These are phyloP conservation scores for Gaultheria prostrata DNA, from an alignment of 148 eudicot species.

Conservation along the genomic window DNA sequence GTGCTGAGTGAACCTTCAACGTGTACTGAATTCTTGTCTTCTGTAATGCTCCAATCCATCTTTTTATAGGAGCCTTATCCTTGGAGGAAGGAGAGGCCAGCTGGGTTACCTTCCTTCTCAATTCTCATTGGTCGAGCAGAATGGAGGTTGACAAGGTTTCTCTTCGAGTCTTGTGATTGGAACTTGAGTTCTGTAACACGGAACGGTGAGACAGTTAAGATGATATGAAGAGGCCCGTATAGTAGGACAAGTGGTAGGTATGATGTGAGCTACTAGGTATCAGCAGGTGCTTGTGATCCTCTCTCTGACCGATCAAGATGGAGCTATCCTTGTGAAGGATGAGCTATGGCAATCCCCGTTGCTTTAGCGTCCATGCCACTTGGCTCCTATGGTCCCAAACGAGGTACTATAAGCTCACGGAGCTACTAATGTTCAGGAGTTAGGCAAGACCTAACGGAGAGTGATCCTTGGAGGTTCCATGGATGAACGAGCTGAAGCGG, in stretches of 20 bases:
- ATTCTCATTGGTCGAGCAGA: neutral
- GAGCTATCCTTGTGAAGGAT: neutral
- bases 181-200: neutral
- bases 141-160: neutral
- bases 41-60: neutral
- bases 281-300: neutral
- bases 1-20: neutral
- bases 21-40: neutral
- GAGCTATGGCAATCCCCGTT: neutral
- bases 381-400: neutral
- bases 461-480: neutral
- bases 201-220: neutral
- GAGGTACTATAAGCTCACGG: no score
- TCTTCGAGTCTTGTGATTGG: neutral
- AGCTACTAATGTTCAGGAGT: no score
- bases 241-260: neutral
- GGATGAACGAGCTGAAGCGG: no score
- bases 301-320: neutral
- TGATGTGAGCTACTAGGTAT: neutral
- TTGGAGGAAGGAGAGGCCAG: neutral
- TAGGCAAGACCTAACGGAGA: neutral
- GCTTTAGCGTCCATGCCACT: neutral
- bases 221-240: neutral
- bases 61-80: neutral
- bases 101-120: neutral